These are phyloP conservation scores for Pythium volutum DNA, from an alignment of 352 stramenopile genomes.

Conservation along the genomic window DNA sequence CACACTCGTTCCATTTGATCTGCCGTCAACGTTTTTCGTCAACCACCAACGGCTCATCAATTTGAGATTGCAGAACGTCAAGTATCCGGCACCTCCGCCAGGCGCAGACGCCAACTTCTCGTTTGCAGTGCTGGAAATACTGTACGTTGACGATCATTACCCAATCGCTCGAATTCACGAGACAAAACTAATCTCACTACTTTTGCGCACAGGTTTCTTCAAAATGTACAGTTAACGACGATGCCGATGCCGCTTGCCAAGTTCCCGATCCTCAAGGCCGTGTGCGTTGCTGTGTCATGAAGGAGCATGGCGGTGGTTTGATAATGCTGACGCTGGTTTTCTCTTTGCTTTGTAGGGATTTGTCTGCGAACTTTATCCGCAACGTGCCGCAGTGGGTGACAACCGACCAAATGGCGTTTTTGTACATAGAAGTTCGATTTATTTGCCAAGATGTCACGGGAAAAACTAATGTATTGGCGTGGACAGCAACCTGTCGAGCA, in stretches of 20 bases:
- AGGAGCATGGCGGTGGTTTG: too few relatives aligned
- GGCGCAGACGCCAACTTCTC: background rate
- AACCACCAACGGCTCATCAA: background rate
- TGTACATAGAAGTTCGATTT: background rate
- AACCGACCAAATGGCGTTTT: background rate
- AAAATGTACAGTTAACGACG: background rate
- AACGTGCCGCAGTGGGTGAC: background rate
- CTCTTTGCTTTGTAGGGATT: background rate
- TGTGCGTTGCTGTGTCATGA: background rate
- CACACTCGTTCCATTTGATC: background rate
- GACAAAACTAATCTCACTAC: too few relatives aligned
- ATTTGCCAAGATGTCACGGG: too few relatives aligned
- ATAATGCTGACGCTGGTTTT: too few relatives aligned
- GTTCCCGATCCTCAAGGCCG: background rate
- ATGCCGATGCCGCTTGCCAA: background rate
- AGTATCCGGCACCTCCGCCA: background rate
- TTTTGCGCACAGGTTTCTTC: background rate
- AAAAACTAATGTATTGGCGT: background rate
- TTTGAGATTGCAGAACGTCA: background rate
- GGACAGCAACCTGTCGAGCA: background rate
- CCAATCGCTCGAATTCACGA: too few relatives aligned
- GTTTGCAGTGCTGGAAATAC: background rate
- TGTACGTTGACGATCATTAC: background rate
- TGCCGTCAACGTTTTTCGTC: conserved; percentile 1
- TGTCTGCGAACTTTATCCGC: background rate